These are phyloP conservation scores for Tetracladium marchalianum DNA, from an alignment of 495 filamentous ascomycete species.

Conservation along the genomic window DNA sequence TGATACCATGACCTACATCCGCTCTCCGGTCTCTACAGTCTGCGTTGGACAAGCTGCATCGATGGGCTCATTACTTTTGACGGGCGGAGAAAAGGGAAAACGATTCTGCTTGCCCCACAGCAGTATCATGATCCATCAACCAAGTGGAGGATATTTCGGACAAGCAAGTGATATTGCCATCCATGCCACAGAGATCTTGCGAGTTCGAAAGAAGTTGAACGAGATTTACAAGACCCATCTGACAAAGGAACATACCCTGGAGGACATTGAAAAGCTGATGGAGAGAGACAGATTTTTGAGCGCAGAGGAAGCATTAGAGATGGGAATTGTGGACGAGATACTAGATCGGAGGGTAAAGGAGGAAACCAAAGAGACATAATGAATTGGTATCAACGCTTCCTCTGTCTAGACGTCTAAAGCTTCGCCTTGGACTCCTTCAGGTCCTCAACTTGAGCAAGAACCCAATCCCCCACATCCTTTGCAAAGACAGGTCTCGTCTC, in stretches of 20 bases:
- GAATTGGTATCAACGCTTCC: background rate
- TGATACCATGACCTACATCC: constrained; percentile 98
- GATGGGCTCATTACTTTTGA: constrained; percentile 86
- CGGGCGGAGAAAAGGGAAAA: constrained; percentile 76
- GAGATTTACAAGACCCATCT: constrained; percentile 81
- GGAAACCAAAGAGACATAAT: constrained; percentile 16
- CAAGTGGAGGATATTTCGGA: constrained; percentile 80
- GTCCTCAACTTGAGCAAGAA: constrained; percentile 38
- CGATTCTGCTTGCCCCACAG: constrained; percentile 84
- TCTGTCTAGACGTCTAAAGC: constrained; percentile 1
- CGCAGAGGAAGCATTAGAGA: constrained; percentile 74
- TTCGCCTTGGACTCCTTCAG: constrained; percentile 2
- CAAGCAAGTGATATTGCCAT: constrained; percentile 91
- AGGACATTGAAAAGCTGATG: constrained; percentile 88
- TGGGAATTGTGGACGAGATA: constrained; percentile 89
- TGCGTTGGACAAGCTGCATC: constrained; percentile 90
- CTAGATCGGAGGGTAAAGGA: constrained; percentile 40
- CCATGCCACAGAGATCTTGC: constrained; percentile 92
- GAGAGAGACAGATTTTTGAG: constrained; percentile 93
- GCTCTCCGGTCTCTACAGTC: constrained; percentile 82
- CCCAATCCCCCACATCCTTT: constrained; percentile 66
- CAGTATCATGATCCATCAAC: constrained; percentile 95
- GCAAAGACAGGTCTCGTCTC: constrained; percentile 51
- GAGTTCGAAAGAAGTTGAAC: constrained; percentile 77
- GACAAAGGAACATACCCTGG: constrained; percentile 61